Conservation (phyloP, 257 asterid genomes). For the Petunia secreta region DNA sequence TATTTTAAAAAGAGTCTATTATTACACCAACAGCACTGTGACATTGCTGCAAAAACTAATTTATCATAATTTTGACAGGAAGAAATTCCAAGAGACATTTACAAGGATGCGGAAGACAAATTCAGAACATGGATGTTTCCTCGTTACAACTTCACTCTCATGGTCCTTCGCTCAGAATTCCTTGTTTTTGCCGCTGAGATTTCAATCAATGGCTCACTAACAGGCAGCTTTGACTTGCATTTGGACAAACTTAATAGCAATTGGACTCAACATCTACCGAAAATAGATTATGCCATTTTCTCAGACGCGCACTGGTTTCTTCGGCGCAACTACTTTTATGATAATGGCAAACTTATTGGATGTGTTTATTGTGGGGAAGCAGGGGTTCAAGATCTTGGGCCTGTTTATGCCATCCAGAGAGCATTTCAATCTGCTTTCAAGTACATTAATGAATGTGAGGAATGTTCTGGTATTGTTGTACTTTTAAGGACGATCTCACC, state of each 20-base stretch:
- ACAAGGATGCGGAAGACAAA: constrained; percentile 43
- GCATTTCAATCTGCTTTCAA: constrained; percentile 45
- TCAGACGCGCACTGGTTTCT: constrained; percentile 61
- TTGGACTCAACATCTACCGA: constrained; percentile 47
- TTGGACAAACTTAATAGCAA: constrained; percentile 42
- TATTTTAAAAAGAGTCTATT: too few relatives aligned
- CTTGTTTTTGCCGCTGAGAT: constrained; percentile 44
- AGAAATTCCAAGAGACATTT: constrained; percentile 39
- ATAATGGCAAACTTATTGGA: constrained; percentile 40
- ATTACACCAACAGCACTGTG: too few relatives aligned
- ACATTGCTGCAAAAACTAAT: too few relatives aligned
- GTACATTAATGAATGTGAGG: constrained; percentile 38
- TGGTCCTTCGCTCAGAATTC: constrained; percentile 48
- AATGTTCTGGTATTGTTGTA: constrained; percentile 33
- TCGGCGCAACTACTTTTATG: constrained; percentile 43
- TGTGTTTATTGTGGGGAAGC: constrained; percentile 43
- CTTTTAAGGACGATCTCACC: constrained; percentile 49
- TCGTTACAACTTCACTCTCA: constrained; percentile 43
- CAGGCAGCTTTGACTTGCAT: constrained; percentile 46
- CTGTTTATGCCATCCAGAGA: constrained; percentile 38
- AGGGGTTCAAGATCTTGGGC: constrained; percentile 42
- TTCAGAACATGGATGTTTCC: constrained; percentile 44
- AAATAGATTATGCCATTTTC: constrained; percentile 46
- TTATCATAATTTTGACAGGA: constrained; percentile 31
- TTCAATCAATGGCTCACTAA: constrained; percentile 41